Evolutionary conservation across 805 yeast species (phyloP).

Genomic region (Candida ulmi): DNA sequence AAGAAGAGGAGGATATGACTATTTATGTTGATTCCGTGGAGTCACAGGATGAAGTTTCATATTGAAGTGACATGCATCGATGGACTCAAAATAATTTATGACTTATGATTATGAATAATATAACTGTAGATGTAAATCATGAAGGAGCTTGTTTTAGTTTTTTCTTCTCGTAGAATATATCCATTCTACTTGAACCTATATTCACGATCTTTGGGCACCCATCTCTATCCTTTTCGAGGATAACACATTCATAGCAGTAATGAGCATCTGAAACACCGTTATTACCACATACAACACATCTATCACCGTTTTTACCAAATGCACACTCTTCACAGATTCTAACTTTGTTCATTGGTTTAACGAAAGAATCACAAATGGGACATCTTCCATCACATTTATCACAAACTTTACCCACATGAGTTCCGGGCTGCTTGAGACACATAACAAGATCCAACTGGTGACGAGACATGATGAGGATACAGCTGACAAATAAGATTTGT

Average conservation of each 20-base stretch:
- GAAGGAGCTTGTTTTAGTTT: conserved; percentile 23
- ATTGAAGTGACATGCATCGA: too few species aligned
- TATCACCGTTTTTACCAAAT: conserved; percentile 55
- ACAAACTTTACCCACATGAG: conserved; percentile 64
- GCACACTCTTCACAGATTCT: conserved; percentile 84
- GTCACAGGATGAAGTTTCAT: conserved; percentile 1
- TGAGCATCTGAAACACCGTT: conserved; percentile 64
- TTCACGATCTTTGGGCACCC: conserved; percentile 88
- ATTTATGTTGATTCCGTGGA: conserved; percentile 8
- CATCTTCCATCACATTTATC: conserved; percentile 88
- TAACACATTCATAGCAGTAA: conserved; percentile 83
- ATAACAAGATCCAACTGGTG: conserved; percentile 82
- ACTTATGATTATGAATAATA: not conserved
- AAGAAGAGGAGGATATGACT: conserved; percentile 1
- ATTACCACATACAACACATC: conserved; percentile 77
- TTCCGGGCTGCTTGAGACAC: conserved; percentile 85
- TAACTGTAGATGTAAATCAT: not conserved
- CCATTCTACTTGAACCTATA: conserved; percentile 71
- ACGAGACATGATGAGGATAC: conserved; percentile 56
- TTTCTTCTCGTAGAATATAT: conserved; percentile 55
- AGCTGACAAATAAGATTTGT: too few species aligned
- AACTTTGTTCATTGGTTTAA: conserved; percentile 60
- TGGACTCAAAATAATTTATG: too few species aligned
- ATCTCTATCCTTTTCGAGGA: conserved; percentile 74
- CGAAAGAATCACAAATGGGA: conserved; percentile 84